Base-by-base conservation (phyloP, 495 filamentous ascomycete species). In the Xylaria longipes region DNA sequence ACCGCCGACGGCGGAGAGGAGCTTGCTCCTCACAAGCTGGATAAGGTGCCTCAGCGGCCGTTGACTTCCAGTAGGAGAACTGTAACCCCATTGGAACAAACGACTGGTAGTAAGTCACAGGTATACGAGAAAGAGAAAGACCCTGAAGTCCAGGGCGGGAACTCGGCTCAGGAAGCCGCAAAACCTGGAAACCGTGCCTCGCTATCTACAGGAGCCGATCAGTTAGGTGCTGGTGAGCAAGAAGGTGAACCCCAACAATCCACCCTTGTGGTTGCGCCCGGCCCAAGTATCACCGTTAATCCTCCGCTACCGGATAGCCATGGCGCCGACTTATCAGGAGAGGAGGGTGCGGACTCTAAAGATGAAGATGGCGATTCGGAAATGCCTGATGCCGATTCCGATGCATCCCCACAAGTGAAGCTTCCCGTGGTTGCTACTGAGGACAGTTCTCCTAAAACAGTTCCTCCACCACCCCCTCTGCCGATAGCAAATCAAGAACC, bases 21-120 rank as follows among this genome's bases (percentile, higher is more conserved):
- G 54, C 79, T 80, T 29, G 80, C 92, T 58, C 83, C 89, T 43
- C 94, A 95, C 82, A 91, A 90, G 76, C 78, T 89, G 20, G 82
- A 86, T 15, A 87, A 83, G 74, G 81, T 88, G n/a, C 84, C 85
- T 39, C 78, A 79, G n/a, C 78, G 85, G 50, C 86, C 86, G 22
- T 77, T 83, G 15, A 87, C 86, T 17, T 83, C 86, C 37, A 88
- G 89, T 87, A 74, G 84, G 78, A 75, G 87, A 84, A 82, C 84
- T 75, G 75, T 84, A 80, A 83, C 84, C 80, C 75, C 84, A 71
- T 80, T 86, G 81, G 75, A 89, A 78, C 76, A 88, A 84, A 76
- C 88, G 84, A 80, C 83, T 81, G 64, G 85, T 83, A 75, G 82
- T 73, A 84, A 86, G 56, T 83, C 81, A 46, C 82, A 85, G 22